These are phyloP conservation scores for Acanthamoeba royreba DNA, from an alignment of 208 protist species.

Conservation along the genomic window DNA sequence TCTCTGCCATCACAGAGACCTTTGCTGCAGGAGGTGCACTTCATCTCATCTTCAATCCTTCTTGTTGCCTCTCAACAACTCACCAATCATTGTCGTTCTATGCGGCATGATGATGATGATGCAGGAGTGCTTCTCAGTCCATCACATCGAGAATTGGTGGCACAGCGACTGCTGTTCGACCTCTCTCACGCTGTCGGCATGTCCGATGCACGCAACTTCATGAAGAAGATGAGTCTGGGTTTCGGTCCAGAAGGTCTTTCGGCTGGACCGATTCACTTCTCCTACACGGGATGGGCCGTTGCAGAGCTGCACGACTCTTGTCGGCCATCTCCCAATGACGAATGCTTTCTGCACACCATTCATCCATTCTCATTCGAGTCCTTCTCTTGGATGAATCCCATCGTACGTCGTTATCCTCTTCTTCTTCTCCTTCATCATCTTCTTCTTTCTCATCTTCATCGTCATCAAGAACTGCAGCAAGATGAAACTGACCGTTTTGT, in stretches of 20 bases:
- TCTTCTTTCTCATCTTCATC: no score
- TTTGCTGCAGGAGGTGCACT: neutral
- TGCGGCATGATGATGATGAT: neutral
- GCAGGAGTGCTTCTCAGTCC: neutral
- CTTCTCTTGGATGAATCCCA: neutral
- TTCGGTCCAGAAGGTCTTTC: neutral
- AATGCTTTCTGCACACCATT: neutral
- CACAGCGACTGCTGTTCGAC: neutral
- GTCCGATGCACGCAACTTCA: conserved; percentile 13
- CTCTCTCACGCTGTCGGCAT: neutral
- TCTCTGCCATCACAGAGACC: neutral
- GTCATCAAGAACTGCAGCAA: no score
- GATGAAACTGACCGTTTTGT: neutral
- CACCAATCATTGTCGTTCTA: neutral
- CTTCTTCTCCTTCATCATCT: no score
- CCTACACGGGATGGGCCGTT: neutral
- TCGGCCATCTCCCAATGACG: neutral
- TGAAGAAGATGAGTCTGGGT: neutral
- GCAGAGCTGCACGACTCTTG: neutral
- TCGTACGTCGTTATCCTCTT: no score
- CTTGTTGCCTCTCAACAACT: neutral
- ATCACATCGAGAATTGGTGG: neutral
- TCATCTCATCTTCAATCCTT: neutral
- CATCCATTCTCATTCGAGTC: neutral
- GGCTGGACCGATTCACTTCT: neutral